Base-by-base conservation (phyloP, 805 yeast genomes). In the Candida cerambycidarum region DNA sequence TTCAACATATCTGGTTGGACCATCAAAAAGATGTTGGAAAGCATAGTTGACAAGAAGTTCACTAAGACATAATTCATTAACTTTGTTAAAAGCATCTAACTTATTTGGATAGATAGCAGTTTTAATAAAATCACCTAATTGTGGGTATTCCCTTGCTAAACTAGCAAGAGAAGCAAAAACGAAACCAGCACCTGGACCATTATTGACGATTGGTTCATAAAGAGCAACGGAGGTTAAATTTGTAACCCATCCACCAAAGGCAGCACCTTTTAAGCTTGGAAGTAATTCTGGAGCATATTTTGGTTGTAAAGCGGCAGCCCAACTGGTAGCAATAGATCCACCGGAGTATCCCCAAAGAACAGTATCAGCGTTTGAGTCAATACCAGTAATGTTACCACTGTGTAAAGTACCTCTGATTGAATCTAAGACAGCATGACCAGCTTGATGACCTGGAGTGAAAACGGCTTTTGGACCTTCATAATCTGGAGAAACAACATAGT, bases 271-370 rank as follows among this genome's bases (percentile, higher is more conserved):
- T 5, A 47, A 56, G 38, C 39, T 56, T 12, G 47, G 41, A 41
- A 24, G 36, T 18, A 52, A 46, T 47, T 67, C 71, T 2, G 65
- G 63, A 4, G 71, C 70, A 42, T 67, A 67, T 1, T 46, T 34
- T 9, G 69, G 69, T 43, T 62, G 69, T 18, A 65, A 44, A 7
- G 61, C 56, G 1, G 65, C 61, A 11, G 69, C 70, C 73, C 73
- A 67, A 7, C 63, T 57, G n/a, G 63, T 42, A 9, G 72, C 67
- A 23, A 65, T 42, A 1, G 68, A 54, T 7, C 71, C 72, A 12
- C 73, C 73, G 4, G 68, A 61, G 39, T 61, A 67, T 0, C 73
- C 73, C 65, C 64, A 63, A 32, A 67, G 18, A 5, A 46, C 50
- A 1, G 52, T 45, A 15, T 49, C 42, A 4, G 59, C 59, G 37